These are phyloP conservation scores for Saccharomyces hybrid DNA, from an alignment of 1,139 yeast species.

Conservation along the genomic window DNA sequence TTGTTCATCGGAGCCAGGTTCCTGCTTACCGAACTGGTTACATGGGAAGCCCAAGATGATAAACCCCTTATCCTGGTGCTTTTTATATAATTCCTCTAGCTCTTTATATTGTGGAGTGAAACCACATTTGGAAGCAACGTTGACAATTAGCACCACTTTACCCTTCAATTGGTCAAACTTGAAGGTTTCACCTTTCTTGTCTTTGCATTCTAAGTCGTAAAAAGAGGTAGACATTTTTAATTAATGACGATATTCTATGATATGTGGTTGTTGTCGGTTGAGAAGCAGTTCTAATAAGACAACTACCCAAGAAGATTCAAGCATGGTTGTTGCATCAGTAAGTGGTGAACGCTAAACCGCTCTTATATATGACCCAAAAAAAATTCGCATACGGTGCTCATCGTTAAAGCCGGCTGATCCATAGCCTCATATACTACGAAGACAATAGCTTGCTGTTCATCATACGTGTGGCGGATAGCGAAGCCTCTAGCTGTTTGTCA, in stretches of 20 bases:
- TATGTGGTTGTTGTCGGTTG: not conserved
- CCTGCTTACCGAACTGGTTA: conserved; percentile 85
- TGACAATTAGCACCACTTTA: conserved; percentile 83
- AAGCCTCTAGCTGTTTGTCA: not conserved
- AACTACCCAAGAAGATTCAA: too few relatives aligned
- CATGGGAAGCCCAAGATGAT: conserved; percentile 88
- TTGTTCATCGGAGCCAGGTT: conserved; percentile 65
- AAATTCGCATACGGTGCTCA: too few relatives aligned
- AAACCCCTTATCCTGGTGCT: conserved; percentile 68
- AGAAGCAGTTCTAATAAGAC: too few relatives aligned
- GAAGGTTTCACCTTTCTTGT: conserved; percentile 53
- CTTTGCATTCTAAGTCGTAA: conserved; percentile 52
- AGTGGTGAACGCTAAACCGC: too few relatives aligned
- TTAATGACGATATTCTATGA: too few relatives aligned
- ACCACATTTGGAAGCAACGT: conserved; percentile 88
- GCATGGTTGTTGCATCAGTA: not conserved
- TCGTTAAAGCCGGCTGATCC: not conserved
- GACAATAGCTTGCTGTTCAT: not conserved
- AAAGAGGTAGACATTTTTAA: conserved; percentile 28
- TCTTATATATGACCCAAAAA: too few relatives aligned
- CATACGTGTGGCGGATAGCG: too few relatives aligned
- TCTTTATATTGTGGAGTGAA: conserved; percentile 84
- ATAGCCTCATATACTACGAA: not conserved
- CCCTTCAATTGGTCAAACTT: conserved; percentile 70
- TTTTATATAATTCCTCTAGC: conserved; percentile 72